Evolutionary conservation across 2,329 filamentous ascomycete genomes (phyloP).

Genomic region (Cytospora piceicola): DNA sequence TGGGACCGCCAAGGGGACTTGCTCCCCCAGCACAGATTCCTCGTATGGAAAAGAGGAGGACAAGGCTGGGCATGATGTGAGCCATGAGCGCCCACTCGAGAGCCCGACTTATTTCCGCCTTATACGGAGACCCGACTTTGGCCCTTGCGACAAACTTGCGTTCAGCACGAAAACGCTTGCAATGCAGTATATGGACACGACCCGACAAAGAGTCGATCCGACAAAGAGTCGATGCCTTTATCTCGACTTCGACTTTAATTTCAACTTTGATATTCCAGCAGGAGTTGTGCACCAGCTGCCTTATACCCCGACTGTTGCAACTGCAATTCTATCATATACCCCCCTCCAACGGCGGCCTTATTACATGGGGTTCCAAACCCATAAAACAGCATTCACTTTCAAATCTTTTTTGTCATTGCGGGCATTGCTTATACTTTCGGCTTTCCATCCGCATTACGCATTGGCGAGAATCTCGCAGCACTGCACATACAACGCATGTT

Average conservation of each 20-base stretch:
- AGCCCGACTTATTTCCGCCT: background rate
- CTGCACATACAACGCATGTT: background rate
- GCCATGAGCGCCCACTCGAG: background rate
- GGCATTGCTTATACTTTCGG: slow-evolving; percentile 5
- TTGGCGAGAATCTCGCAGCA: background rate
- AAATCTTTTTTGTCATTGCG: slow-evolving; percentile 8
- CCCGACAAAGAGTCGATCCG: background rate
- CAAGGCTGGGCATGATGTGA: slow-evolving; percentile 62
- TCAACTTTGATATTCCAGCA: slow-evolving; percentile 15
- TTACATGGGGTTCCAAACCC: background rate
- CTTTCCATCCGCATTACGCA: background rate
- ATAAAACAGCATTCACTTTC: background rate
- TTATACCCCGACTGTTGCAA: slow-evolving; percentile 19
- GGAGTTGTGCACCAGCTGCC: slow-evolving; percentile 18
- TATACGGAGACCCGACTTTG: background rate
- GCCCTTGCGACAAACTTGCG: slow-evolving; percentile 4
- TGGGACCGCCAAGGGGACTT: slow-evolving; percentile 34
- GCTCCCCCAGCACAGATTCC: slow-evolving; percentile 44
- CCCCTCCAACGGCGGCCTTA: slow-evolving; percentile 4
- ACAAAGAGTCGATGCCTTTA: background rate
- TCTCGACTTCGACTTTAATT: slow-evolving; percentile 15
- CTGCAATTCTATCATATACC: slow-evolving; percentile 19
- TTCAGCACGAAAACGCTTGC: slow-evolving; percentile 11
- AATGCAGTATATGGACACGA: slow-evolving; percentile 4
- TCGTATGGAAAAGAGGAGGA: slow-evolving; percentile 66